Base-by-base conservation (phyloP, 2,329 filamentous ascomycete genomes). In the Colletotrichum cuscutae region DNA sequence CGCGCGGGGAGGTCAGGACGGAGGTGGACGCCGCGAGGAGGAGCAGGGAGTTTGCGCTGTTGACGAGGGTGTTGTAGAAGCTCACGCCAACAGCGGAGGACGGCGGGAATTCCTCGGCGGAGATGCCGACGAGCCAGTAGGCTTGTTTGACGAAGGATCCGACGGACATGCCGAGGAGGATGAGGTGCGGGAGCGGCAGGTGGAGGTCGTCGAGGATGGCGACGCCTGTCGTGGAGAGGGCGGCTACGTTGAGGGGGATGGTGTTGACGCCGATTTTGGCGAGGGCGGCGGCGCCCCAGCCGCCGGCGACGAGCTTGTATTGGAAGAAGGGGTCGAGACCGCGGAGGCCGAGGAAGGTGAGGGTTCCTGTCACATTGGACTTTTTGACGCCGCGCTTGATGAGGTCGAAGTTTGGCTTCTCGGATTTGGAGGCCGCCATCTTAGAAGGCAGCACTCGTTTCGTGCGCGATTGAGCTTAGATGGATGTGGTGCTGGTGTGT, bases 61-160 rank as follows among this genome's bases (percentile, higher is more conserved):
- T 92, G 77, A 86, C 78, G 11, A 88, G 46, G 0, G 85, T 84
- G 79, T 92, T 92, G 83, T 88, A 89, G 2, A 79, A 63, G 15
- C 82, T 81, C 15, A 92, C 83, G 79, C 70, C 0, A 85, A 12
- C 54, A 0, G 89, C 88, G 2, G 80, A 78, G 0, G 58, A 26
- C 0, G 85, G 80, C 0, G 82, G 81, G 80, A 91, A 87, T 13
- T 86, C 83, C 75, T 91, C 88, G 59, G 85, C 80, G 22, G 84
- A 85, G 2, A 89, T 78, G 30, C 75, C 76, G 1, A 83, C 77
- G 15, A 87, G 80, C 87, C 88, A 89, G 79, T 87, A 86, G 76
- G 87, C 86, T 72, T 92, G 89, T 81, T 91, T 91, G 32, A 86
- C 70, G 28, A 84, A 82, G 52, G 83, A 84, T 66, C 86, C 89